A percentile compares a stretch with the other conserved stretches of the same genome.
Evolutionary conservation across 345 rosid species (phyloP).

Genomic region (Gossypium thurberi): DNA sequence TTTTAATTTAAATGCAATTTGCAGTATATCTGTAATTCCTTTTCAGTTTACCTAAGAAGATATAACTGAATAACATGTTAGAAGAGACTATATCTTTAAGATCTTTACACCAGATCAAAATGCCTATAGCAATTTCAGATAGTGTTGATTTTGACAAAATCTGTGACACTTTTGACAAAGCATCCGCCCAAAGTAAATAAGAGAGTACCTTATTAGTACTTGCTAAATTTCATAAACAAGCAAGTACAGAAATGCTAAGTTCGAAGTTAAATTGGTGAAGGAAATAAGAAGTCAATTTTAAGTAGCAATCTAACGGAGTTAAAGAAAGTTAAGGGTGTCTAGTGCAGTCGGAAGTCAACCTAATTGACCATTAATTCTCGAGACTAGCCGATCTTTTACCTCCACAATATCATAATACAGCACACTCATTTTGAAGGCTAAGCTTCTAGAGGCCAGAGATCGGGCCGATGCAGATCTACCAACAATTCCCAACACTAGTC

Average conservation of each 20-base stretch:
- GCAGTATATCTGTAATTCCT: not conserved
- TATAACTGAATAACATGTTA: not conserved
- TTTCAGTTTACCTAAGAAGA: not conserved
- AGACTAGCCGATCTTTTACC: conserved; percentile 29
- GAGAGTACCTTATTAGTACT: not conserved
- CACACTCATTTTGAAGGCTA: conserved; percentile 96
- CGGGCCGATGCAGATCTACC: conserved; percentile 91
- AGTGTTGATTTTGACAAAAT: not conserved
- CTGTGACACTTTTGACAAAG: not conserved
- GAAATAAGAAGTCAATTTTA: not conserved
- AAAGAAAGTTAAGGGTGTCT: too few species aligned
- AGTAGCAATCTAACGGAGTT: not conserved
- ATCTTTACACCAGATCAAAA: not conserved
- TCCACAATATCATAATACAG: conserved; percentile 81
- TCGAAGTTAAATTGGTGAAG: not conserved
- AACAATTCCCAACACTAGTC: conserved; percentile 84
- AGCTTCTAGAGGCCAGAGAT: conserved; percentile 72
- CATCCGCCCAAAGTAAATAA: not conserved
- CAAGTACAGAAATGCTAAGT: too few species aligned
- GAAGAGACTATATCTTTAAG: not conserved
- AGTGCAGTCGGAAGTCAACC: too few species aligned
- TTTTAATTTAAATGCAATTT: not conserved
- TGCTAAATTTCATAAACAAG: not conserved
- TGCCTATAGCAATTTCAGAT: not conserved
- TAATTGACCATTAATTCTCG: too few species aligned